Percentiles rank a stretch among this genome's conserved stretches.
Evolutionary conservation across 176 grass and related monocot species (phyloP).

Genomic region (Musa troglodytarum): DNA sequence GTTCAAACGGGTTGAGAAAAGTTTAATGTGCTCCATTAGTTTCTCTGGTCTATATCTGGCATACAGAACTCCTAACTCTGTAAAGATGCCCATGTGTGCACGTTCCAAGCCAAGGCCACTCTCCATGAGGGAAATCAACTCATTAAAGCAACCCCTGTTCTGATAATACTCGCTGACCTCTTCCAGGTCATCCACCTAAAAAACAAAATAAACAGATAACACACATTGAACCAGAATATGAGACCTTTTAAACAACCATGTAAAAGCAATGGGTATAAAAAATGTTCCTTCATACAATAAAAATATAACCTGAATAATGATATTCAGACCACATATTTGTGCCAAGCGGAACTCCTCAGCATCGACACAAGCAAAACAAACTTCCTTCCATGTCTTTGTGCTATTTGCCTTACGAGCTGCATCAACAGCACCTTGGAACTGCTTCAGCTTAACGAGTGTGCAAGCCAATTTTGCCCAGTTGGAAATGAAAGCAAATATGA

Average conservation of each 20-base stretch:
- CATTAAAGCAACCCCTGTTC: conserved; percentile 90
- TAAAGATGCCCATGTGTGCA: conserved; percentile 96
- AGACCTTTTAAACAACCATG: too few species aligned
- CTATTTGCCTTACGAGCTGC: conserved; percentile 95
- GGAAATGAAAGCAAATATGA: conserved; percentile 95
- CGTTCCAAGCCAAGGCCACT: conserved; percentile 84
- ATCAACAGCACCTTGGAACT: conserved; percentile 98
- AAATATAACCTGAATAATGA: conserved; percentile 70
- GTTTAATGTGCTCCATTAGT: conserved; percentile 98
- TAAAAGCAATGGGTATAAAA: not conserved
- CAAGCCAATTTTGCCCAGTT: conserved; percentile 96
- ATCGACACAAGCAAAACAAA: conserved; percentile 98
- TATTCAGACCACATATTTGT: conserved; percentile 92
- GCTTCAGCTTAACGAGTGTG: conserved; percentile 83
- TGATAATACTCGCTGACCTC: conserved; percentile 94
- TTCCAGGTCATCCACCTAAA: conserved; percentile 90
- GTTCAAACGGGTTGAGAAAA: conserved; percentile 87
- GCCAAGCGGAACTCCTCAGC: conserved; percentile 92
- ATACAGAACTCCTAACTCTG: conserved; percentile 89
- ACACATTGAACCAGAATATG: not conserved
- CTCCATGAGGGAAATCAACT: conserved; percentile 97
- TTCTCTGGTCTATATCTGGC: conserved; percentile 91
- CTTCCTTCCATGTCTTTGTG: conserved; percentile 92
- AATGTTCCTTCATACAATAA: not conserved
- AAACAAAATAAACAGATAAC: not conserved